Percentiles rank a stretch among this genome's conserved stretches.
These are phyloP conservation scores for Camellia lanceoleosa DNA, from an alignment of 148 eudicot genomes.

Conservation along the genomic window DNA sequence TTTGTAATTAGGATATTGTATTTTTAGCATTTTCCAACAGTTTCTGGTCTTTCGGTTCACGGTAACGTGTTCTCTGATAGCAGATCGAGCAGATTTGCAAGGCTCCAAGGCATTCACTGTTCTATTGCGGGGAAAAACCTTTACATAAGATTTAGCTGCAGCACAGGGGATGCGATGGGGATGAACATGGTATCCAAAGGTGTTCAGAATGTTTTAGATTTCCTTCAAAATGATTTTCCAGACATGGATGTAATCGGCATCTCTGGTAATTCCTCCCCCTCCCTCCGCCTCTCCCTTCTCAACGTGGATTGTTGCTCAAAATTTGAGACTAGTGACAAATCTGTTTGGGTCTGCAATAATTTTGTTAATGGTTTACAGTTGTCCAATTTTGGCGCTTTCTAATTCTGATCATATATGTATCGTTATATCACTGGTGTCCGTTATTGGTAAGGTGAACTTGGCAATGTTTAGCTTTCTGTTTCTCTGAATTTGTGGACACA, in stretches of 20 bases:
- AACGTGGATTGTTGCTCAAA: not conserved
- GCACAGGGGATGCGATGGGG: constrained; percentile 47
- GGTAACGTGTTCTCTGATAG: not conserved
- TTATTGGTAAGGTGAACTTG: not conserved
- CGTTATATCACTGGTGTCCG: not conserved
- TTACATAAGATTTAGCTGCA: constrained; percentile 33
- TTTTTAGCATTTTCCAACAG: constrained; percentile 6
- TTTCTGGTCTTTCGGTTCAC: not conserved
- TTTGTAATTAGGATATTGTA: not conserved
- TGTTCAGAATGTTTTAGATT: constrained; percentile 41
- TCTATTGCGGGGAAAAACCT: constrained; percentile 39
- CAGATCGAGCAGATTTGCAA: constrained; percentile 46
- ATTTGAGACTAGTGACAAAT: not conserved
- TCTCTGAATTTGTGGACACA: not conserved
- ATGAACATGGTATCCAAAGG: constrained; percentile 53
- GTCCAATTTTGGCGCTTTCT: not conserved
- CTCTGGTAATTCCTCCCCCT: constrained; percentile 24
- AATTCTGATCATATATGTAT: not conserved
- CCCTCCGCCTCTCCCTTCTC: not conserved
- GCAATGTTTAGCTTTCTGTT: not conserved
- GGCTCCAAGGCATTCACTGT: constrained; percentile 33
- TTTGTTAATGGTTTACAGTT: not conserved
- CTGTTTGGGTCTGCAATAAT: not conserved
- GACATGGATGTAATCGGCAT: constrained; percentile 46
- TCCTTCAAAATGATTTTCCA: constrained; percentile 35